These are phyloP conservation scores for Pseudonitzschia delicatissima DNA, from an alignment of 108 stramenopile genomes.

Conservation along the genomic window DNA sequence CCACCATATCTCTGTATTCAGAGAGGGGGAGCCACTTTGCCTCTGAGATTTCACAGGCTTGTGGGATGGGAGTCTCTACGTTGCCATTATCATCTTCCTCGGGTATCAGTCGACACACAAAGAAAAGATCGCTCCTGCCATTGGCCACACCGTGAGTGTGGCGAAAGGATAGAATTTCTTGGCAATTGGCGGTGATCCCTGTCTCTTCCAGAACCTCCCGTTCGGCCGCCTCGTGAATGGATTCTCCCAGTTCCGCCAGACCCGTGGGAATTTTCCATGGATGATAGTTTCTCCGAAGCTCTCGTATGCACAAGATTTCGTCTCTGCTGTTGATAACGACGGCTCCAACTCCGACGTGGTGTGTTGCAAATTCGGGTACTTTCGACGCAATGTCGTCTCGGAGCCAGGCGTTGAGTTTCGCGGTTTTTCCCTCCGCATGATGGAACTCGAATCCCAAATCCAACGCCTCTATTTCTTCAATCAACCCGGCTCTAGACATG, in stretches of 20 bases:
- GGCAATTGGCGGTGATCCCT: conserved; percentile 63
- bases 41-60: conserved; percentile 67
- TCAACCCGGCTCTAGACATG: conserved; percentile 50
- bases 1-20: conserved; percentile 63
- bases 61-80: conserved; percentile 53
- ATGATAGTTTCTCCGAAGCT: conserved; percentile 63
- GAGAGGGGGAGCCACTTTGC: conserved; percentile 63
- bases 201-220: conserved; percentile 91
- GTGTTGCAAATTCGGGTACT: conserved; percentile 76
- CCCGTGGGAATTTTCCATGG: conserved; percentile 91
- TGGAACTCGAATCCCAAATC: conserved; percentile 55
- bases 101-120: conserved; percentile 74
- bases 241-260: conserved; percentile 75
- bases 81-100: conserved; percentile 40
- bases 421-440: conserved; percentile 52
- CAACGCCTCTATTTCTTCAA: conserved; percentile 39
- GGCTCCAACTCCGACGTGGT: conserved; percentile 70
- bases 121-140: conserved; percentile 73
- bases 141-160: conserved; percentile 76
- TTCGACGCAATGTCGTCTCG: conserved; percentile 35
- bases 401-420: conserved; percentile 62
- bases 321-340: conserved; percentile 59
- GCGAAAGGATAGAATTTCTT: conserved; percentile 71
- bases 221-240: conserved; percentile 65
- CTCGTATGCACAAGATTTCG: conserved; percentile 76